phyloP scores from a whole-genome alignment of 2,329 filamentous ascomycete genomes.

The Aspergillus pseudotamarii region DNA sequence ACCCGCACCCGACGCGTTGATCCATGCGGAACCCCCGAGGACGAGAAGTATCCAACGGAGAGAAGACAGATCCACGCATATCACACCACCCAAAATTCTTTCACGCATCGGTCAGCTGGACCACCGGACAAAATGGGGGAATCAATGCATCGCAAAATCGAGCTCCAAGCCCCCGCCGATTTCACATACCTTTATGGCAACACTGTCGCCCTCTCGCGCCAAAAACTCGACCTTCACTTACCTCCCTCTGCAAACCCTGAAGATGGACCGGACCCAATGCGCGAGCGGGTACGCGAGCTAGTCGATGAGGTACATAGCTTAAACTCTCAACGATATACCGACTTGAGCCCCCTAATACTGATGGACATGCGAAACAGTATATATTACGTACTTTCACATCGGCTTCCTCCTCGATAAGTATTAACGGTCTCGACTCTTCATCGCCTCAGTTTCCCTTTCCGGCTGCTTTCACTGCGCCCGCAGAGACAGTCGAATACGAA shows the following conservation, averaged over 20 bases:
- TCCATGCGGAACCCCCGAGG: background rate
- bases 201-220: constrained; percentile 46
- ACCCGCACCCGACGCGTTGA: constrained; percentile 8
- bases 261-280: constrained; percentile 45
- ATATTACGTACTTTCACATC: constrained; percentile 48
- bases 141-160: constrained; percentile 49
- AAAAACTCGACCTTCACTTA: constrained; percentile 53
- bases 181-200: constrained; percentile 53
- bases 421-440: constrained; percentile 50
- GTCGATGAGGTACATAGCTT: constrained; percentile 41
- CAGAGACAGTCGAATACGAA: constrained; percentile 52
- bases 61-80: background rate
- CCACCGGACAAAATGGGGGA: background rate
- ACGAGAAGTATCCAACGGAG: background rate
- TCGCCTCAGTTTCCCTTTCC: constrained; percentile 35
- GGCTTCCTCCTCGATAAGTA: constrained; percentile 48
- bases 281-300: constrained; percentile 45
- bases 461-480: constrained; percentile 36
- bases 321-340: background rate
- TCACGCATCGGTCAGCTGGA: background rate
- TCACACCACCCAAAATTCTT: background rate
- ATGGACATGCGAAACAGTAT: constrained; percentile 33
- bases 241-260: constrained; percentile 47
- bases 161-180: constrained; percentile 54
- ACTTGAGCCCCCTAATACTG: constrained; percentile 5